Evolutionary conservation across 2,329 filamentous ascomycete species (phyloP).

Genomic region (Hortaea werneckii): DNA sequence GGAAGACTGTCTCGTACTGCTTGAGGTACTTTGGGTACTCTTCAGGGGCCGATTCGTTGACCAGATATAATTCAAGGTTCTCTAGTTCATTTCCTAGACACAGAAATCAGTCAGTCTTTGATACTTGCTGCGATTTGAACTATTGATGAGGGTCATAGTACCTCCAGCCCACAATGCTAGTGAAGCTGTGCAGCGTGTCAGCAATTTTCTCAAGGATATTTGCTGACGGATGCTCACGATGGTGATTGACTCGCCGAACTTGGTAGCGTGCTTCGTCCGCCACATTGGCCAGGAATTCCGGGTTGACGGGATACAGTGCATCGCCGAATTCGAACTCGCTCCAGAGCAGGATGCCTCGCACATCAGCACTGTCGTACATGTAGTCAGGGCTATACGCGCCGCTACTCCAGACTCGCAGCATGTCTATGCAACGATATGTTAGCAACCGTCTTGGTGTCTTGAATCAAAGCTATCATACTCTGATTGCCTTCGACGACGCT

Average conservation of each 20-base stretch:
- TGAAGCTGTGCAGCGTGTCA: constrained; percentile 14
- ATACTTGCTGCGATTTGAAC: too few relatives aligned
- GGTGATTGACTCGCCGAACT: constrained; percentile 51
- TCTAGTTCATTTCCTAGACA: constrained; percentile 45
- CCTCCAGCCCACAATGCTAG: constrained; percentile 32
- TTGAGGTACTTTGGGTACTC: constrained; percentile 33
- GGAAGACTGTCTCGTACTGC: constrained; percentile 50
- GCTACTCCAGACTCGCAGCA: constrained; percentile 52
- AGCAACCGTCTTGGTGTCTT: neutral
- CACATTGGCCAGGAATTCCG: constrained; percentile 46
- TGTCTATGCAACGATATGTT: constrained; percentile 26
- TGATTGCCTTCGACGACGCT: constrained; percentile 49
- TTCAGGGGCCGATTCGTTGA: constrained; percentile 32
- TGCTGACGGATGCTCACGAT: constrained; percentile 29
- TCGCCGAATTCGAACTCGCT: constrained; percentile 55
- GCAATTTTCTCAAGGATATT: too few relatives aligned
- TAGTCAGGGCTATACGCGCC: constrained; percentile 52
- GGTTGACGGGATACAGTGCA: constrained; percentile 47
- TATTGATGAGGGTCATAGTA: too few relatives aligned
- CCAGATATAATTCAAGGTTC: constrained; percentile 39
- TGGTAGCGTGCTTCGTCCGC: constrained; percentile 49
- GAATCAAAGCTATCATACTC: constrained; percentile 17
- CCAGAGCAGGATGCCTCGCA: constrained; percentile 52
- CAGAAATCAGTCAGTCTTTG: too few relatives aligned
- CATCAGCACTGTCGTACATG: constrained; percentile 53